Conservation (phyloP, 495 filamentous ascomycete genomes). For the Penicillium ochrochloron region DNA sequence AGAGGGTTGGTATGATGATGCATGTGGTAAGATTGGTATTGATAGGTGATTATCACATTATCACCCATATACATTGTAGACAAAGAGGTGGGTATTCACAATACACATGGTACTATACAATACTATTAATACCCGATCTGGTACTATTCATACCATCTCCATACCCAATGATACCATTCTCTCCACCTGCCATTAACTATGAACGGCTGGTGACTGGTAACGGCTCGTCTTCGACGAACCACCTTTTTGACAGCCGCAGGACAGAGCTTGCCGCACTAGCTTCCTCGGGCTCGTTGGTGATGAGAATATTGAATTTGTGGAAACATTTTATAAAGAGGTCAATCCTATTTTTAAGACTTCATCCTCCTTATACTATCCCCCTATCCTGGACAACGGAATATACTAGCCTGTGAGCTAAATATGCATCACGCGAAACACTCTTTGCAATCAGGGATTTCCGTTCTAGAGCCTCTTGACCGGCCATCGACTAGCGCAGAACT, state of each 20-base stretch:
- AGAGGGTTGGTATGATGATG: too few species aligned
- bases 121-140: background rate
- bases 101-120: background rate
- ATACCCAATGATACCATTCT: background rate
- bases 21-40: background rate
- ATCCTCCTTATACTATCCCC: too few species aligned
- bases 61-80: background rate
- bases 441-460: background rate
- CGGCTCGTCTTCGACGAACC: slow-evolving; percentile 4
- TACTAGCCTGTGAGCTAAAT: background rate
- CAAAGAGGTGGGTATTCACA: background rate
- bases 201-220: background rate
- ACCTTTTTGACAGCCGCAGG: slow-evolving; percentile 2
- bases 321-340: background rate
- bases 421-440: background rate
- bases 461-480: background rate
- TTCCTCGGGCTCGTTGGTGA: background rate
- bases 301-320: background rate
- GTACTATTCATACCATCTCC: background rate
- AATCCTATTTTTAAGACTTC: background rate
- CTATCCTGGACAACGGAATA: background rate
- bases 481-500: background rate
- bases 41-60: slow-evolving; percentile 2
- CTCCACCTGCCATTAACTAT: background rate
- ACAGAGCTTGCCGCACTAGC: background rate